These are phyloP conservation scores for Daldinia caldariorum DNA, from an alignment of 495 filamentous ascomycete species.

Conservation along the genomic window DNA sequence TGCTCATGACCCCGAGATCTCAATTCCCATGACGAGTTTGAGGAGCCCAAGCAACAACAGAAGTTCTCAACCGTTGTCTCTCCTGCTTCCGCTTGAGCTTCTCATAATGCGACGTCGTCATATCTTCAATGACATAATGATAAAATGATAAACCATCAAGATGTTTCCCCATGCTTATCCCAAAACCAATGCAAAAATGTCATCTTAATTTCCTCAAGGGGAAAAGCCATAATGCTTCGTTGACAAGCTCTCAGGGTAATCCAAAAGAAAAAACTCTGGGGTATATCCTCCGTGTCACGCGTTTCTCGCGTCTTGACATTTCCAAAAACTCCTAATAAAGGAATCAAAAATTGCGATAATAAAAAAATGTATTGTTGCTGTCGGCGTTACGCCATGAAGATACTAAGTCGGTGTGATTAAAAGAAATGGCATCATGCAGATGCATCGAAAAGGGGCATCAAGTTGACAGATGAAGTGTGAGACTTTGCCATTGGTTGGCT, in stretches of 20 bases:
- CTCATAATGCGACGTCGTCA: slow-evolving; percentile 25
- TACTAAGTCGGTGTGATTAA: slow-evolving; percentile 13
- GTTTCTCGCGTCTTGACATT: slow-evolving; percentile 36
- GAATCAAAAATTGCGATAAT: slow-evolving; percentile 31
- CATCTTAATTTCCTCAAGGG: neutral
- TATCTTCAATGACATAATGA: slow-evolving; percentile 20
- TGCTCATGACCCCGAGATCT: slow-evolving; percentile 15
- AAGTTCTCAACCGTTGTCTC: slow-evolving; percentile 6
- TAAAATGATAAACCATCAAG: slow-evolving; percentile 23
- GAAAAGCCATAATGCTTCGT: slow-evolving; percentile 15
- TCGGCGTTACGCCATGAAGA: slow-evolving; percentile 20
- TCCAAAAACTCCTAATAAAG: slow-evolving; percentile 33
- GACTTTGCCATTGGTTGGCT: neutral
- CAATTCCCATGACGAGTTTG: slow-evolving; percentile 15
- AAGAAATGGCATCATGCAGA: slow-evolving; percentile 18
- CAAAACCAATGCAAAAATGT: slow-evolving; percentile 25
- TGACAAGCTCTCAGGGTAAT: slow-evolving; percentile 4
- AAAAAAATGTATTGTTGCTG: slow-evolving; percentile 35
- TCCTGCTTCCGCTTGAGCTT: neutral
- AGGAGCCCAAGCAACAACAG: neutral
- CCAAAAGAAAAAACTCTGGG: slow-evolving; percentile 27
- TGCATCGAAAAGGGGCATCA: slow-evolving; percentile 11
- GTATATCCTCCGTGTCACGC: slow-evolving; percentile 45
- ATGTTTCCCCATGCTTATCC: slow-evolving; percentile 8
- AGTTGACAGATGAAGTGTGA: neutral